Base-by-base conservation (phyloP, 1,284 basidiomycete species). In the Ustilago cynodontis region DNA sequence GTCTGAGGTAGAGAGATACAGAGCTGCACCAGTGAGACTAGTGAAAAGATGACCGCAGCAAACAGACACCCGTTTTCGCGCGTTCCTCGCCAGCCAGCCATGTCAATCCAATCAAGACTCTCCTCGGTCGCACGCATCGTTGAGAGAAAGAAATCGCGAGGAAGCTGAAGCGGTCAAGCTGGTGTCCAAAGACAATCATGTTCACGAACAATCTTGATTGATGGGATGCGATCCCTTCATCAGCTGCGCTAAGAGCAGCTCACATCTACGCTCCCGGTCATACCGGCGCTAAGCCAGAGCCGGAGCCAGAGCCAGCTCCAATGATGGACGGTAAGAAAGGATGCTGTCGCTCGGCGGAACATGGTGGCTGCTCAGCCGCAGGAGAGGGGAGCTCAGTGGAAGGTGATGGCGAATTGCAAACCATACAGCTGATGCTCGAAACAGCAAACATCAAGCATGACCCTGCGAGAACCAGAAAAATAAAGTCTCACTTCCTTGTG, bases 311-410 rank as follows among this genome's bases (percentile, higher is more conserved):
- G 28, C 5, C 47, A 52, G 26, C 51, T 28, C 11, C 31, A 35
- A 37, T 33, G 14, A 37, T 3, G 14, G 35, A 29, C 51, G 33
- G 18, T 9, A 52, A 18, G 16, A 31, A 9, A 5, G 51, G 26
- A 52, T n/a, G 24, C 29, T 33, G 29, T 49, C 26, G 29, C 6
- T 33, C 50, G 50, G 14, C 29, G 11, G n/a, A 14, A 33, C 8
- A 26, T 33, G 29, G 29, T 52, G 50, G 50, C 28, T 52, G 29
- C 31, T 20, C 29, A 52, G 50, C 29, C 50, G 50, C 28, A 52
- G 31, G 26, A n/a, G 13, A 16, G 18, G 16, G 7, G 14, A 20
- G 29, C 26, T 20, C 31, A 33, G 31, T 18, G 20, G 50, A 28
- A 24, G 24, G 26, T 11, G 13, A 49, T 1, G 47, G 20, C 41